Percentiles rank a stretch among this genome's conserved stretches.
These are phyloP conservation scores for Cladorrhinum sp. DNA, from an alignment of 2,329 filamentous ascomycete species.

Conservation along the genomic window DNA sequence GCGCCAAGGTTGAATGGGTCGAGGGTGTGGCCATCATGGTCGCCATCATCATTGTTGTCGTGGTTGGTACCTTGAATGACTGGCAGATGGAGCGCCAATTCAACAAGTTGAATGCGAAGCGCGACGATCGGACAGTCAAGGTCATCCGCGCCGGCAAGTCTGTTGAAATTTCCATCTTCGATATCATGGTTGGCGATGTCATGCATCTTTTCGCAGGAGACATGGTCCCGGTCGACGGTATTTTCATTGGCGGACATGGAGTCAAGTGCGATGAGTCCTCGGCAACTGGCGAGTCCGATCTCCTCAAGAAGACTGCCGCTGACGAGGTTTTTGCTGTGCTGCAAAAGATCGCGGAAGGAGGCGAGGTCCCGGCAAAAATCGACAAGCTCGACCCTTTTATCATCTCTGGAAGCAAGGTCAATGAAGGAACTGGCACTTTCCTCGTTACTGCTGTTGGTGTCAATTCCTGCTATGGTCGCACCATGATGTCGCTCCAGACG, in stretches of 20 bases:
- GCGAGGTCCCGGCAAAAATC: constrained; percentile 27
- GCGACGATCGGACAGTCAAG: constrained; percentile 63
- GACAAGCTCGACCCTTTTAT: constrained; percentile 62
- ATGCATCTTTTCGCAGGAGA: constrained; percentile 68
- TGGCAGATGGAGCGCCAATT: constrained; percentile 68
- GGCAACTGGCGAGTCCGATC: constrained; percentile 70
- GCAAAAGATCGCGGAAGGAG: constrained; percentile 48
- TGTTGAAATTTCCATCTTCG: constrained; percentile 60
- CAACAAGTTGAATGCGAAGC: constrained; percentile 58
- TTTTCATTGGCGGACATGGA: constrained; percentile 53
- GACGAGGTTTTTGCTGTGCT: constrained; percentile 57
- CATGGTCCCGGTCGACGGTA: constrained; percentile 66
- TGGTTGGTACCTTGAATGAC: constrained; percentile 62
- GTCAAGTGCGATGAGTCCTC: constrained; percentile 69
- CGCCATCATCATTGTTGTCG: constrained; percentile 61
- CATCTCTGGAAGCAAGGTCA: constrained; percentile 54
- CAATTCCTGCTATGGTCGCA: constrained; percentile 53
- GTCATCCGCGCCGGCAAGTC: constrained; percentile 65
- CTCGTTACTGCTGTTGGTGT: constrained; percentile 54
- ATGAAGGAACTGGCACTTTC: constrained; percentile 53
- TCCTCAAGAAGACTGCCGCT: constrained; percentile 63
- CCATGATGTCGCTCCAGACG: constrained; percentile 53
- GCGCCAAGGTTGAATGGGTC: constrained; percentile 58
- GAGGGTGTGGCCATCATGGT: constrained; percentile 66
- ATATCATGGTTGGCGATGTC: constrained; percentile 67